A percentile compares a stretch with the other conserved stretches of the same genome.
Conservation (phyloP, 768 basidiomycete species). For the Termitomyces titanicus region DNA sequence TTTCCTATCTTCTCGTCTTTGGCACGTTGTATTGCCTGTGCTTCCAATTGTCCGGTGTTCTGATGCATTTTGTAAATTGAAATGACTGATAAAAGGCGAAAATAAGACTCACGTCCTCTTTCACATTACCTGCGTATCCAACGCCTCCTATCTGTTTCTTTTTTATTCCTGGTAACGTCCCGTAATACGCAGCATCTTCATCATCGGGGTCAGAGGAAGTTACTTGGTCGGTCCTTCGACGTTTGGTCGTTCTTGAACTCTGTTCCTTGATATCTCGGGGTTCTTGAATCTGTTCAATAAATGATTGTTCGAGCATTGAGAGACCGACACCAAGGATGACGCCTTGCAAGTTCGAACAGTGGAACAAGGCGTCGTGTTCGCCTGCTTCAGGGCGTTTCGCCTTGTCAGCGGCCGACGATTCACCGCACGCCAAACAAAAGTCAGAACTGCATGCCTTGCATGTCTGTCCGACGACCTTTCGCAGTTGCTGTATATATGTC, state of each 20-base stretch:
- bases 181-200: constrained; percentile 50
- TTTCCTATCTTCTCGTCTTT: constrained; percentile 74
- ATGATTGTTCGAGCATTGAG: constrained; percentile 77
- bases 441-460: constrained; percentile 61
- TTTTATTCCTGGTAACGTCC: constrained; percentile 50
- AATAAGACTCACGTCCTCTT: constrained; percentile 74
- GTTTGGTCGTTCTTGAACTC: constrained; percentile 37
- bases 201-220: constrained; percentile 34
- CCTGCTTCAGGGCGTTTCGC: constrained; percentile 38
- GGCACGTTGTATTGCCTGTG: constrained; percentile 61
- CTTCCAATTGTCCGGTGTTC: constrained; percentile 80
- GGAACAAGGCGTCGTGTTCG: constrained; percentile 65
- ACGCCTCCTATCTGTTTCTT: constrained; percentile 60
- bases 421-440: constrained; percentile 77
- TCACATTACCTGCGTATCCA: constrained; percentile 81
- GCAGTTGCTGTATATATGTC: constrained; percentile 64
- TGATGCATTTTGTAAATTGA: constrained; percentile 26
- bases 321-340: constrained; percentile 89
- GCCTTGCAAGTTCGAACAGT: constrained; percentile 88
- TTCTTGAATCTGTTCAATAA: constrained; percentile 49
- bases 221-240: constrained; percentile 36
- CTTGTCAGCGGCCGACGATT: constrained; percentile 47
- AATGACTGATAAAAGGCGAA: background rate
- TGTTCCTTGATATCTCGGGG: constrained; percentile 28
- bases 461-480: constrained; percentile 48